Conservation (phyloP, 176 grass and related monocot species). For the Aegilops speltoides region DNA sequence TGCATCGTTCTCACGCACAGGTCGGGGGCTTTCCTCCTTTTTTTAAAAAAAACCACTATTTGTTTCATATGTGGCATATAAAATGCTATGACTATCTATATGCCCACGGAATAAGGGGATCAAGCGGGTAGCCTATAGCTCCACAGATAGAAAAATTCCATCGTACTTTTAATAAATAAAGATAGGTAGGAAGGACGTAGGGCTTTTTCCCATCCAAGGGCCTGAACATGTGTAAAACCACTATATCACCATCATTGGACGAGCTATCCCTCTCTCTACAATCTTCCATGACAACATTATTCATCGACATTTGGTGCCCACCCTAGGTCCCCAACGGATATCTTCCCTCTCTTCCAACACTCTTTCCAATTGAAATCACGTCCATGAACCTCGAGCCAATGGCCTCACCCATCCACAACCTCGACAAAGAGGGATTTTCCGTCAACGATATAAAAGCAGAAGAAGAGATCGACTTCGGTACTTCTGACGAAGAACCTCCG, state of each 20-base stretch:
- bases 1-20: too few species aligned
- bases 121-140: not conserved
- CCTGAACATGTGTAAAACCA: not conserved
- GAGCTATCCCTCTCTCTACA: not conserved
- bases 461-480: too few species aligned
- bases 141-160: not conserved
- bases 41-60: not conserved
- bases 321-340: not conserved
- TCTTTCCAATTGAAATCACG: too few species aligned
- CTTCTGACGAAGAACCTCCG: too few species aligned
- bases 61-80: constrained; percentile 8
- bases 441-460: too few species aligned
- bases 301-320: not conserved
- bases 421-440: too few species aligned
- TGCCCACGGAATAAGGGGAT: not conserved
- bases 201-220: not conserved
- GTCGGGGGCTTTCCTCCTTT: too few species aligned
- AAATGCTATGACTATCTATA: not conserved
- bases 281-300: not conserved
- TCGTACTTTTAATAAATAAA: not conserved
- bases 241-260: not conserved
- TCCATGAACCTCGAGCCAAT: too few species aligned
- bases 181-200: not conserved
- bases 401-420: too few species aligned
- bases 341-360: too few species aligned